A percentile compares a stretch with the other conserved stretches of the same genome.
Evolutionary conservation across 768 basidiomycete species (phyloP).

Genomic region (Leucosporidium yakuticum): DNA sequence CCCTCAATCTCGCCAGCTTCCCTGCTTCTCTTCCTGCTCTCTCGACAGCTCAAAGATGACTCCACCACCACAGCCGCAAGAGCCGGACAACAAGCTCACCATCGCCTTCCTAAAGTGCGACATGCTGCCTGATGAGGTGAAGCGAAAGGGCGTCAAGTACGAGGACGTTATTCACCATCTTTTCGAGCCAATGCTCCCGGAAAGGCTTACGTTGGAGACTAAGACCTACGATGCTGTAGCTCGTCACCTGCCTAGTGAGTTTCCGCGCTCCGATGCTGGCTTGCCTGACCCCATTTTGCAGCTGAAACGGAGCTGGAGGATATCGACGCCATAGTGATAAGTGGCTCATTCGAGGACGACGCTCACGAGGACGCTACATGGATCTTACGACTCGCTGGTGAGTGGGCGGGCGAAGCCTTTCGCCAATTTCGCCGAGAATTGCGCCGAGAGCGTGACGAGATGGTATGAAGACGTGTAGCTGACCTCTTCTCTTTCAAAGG

Average conservation of each 20-base stretch:
- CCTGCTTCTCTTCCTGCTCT: background rate
- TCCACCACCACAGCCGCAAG: background rate
- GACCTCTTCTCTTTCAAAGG: background rate
- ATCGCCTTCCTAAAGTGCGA: constrained; percentile 4
- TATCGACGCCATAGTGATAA: background rate
- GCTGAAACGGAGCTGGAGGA: background rate
- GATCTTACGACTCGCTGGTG: background rate
- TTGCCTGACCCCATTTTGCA: background rate
- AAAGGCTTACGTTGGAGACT: background rate
- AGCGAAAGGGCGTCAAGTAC: background rate
- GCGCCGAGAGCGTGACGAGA: too few species aligned
- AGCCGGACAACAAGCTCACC: background rate
- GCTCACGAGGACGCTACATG: background rate
- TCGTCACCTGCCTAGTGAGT: background rate
- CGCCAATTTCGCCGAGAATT: too few species aligned
- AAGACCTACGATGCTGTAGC: background rate
- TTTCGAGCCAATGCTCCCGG: background rate
- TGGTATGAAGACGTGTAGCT: too few species aligned
- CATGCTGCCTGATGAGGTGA: background rate
- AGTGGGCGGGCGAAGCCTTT: too few species aligned
- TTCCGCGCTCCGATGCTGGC: background rate
- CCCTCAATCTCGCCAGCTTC: background rate
- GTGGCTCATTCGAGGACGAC: background rate
- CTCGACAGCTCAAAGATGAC: background rate
- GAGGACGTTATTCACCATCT: background rate